phyloP scores from a whole-genome alignment of 306 rosid species.

The Rubus idaeus region DNA sequence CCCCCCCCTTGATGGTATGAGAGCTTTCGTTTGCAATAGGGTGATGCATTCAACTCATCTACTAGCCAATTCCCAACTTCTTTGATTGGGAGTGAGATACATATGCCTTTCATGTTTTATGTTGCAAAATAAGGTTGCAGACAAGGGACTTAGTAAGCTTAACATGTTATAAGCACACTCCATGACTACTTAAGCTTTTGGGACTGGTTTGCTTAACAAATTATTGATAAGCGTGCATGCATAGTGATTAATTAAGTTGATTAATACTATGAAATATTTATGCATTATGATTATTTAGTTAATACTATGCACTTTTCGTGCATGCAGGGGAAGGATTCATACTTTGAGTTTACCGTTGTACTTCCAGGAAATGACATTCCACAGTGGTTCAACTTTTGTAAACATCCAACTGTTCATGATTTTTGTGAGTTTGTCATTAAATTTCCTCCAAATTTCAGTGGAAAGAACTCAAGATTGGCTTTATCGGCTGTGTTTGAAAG shows the following conservation, averaged over 20 bases:
- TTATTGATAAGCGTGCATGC: background rate
- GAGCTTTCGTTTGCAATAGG: background rate
- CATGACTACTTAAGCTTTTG: background rate
- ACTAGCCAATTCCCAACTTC: background rate
- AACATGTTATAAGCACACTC: background rate
- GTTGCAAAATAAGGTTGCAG: background rate
- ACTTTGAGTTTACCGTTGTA: background rate
- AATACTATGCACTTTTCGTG: background rate
- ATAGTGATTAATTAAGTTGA: background rate
- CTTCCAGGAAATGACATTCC: background rate
- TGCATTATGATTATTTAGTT: background rate
- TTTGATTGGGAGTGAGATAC: no score
- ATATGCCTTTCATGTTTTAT: background rate
- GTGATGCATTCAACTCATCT: background rate
- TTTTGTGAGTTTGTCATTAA: background rate
- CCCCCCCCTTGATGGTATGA: no score
- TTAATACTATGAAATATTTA: background rate
- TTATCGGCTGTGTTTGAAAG: background rate
- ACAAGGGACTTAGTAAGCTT: background rate
- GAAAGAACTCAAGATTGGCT: slow-evolving; percentile 8
- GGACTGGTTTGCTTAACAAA: background rate
- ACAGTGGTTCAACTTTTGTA: background rate
- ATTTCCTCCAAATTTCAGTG: slow-evolving; percentile 14
- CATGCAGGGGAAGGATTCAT: background rate
- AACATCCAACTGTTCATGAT: background rate